phyloP scores from a whole-genome alignment of 257 asterid species.

The Solanum ossicruentum region DNA sequence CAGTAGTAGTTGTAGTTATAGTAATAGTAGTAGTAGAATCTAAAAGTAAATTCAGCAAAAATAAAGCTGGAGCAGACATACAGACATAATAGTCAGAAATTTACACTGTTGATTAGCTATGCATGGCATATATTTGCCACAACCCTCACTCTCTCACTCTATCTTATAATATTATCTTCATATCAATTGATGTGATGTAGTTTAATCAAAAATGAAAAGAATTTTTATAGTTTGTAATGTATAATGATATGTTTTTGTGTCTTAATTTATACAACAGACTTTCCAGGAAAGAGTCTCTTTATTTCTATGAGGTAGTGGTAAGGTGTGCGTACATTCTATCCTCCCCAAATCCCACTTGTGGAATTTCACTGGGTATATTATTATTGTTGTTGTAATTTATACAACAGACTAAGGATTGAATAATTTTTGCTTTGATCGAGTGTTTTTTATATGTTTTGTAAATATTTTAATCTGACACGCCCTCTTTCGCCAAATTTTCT shows the following conservation, averaged over 20 bases:
- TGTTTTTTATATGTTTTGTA: too few relatives aligned
- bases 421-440: too few relatives aligned
- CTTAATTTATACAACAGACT: not conserved
- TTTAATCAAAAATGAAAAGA: not conserved
- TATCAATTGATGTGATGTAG: not conserved
- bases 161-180: not conserved
- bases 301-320: too few relatives aligned
- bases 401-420: too few relatives aligned
- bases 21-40: not conserved
- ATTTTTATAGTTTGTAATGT: not conserved
- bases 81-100: slow-evolving; percentile 1
- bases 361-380: too few relatives aligned
- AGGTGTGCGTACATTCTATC: too few relatives aligned
- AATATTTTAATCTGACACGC: too few relatives aligned
- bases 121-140: not conserved
- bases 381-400: too few relatives aligned
- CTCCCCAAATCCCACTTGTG: too few relatives aligned
- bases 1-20: not conserved
- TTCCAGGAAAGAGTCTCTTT: too few relatives aligned
- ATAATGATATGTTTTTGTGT: not conserved
- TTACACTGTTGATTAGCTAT: slow-evolving; percentile 1
- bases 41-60: not conserved
- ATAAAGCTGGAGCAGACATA: not conserved
- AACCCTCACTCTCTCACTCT: not conserved
- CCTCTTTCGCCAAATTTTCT: too few relatives aligned